Percentiles rank a stretch among this genome's conserved stretches.
Evolutionary conservation across 2,329 filamentous ascomycete species (phyloP).

Genomic region (Davidsoniella eucalypti): DNA sequence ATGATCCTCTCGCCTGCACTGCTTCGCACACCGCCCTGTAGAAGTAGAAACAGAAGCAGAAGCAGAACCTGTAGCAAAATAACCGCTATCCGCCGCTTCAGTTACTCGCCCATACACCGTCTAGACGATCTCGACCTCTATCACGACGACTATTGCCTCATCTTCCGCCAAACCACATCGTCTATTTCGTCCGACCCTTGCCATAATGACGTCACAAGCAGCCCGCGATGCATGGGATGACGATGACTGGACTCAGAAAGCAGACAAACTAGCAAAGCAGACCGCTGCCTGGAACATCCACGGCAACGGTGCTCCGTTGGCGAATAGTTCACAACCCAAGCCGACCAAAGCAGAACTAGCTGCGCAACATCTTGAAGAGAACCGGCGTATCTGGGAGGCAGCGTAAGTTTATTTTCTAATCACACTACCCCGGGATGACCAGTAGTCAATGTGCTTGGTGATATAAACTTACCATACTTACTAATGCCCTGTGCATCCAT

Average conservation of each 20-base stretch:
- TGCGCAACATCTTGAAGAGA: constrained; percentile 66
- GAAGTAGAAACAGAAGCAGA: constrained; percentile 1
- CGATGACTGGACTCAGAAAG: constrained; percentile 72
- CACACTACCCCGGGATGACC: not conserved
- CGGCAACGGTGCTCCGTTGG: constrained; percentile 15
- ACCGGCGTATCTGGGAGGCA: constrained; percentile 75
- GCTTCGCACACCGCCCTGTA: constrained; percentile 6
- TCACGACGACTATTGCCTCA: not conserved
- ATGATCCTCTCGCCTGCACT: constrained; percentile 4
- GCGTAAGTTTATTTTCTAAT: constrained; percentile 37
- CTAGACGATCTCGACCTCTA: not conserved
- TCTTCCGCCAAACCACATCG: constrained; percentile 18
- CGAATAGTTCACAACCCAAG: constrained; percentile 22
- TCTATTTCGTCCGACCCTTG: constrained; percentile 23
- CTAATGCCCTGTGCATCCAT: not conserved
- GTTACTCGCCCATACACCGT: no score
- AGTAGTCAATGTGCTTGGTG: not conserved
- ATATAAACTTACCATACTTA: not conserved
- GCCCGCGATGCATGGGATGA: constrained; percentile 76
- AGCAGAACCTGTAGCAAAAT: not conserved
- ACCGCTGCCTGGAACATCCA: constrained; percentile 12
- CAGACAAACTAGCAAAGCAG: constrained; percentile 37
- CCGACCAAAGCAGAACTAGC: constrained; percentile 61
- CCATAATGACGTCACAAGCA: constrained; percentile 24
- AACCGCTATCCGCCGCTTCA: no score